phyloP scores from a whole-genome alignment of 2,329 filamentous ascomycete species.

The Trichoderma afroharzianum region DNA sequence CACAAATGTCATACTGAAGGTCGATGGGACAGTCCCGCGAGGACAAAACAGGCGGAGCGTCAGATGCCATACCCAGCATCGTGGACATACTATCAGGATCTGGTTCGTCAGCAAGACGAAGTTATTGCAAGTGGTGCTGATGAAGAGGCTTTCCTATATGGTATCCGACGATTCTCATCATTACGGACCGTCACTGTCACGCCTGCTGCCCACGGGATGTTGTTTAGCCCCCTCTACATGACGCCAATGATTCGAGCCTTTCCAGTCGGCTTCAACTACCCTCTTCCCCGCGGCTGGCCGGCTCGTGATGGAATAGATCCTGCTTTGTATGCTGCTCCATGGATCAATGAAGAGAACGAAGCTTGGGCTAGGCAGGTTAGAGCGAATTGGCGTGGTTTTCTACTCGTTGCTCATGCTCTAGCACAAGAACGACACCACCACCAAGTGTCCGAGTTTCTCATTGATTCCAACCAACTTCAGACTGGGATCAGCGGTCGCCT shows the following conservation, averaged over 20 bases:
- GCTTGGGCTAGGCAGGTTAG: not conserved
- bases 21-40: not conserved
- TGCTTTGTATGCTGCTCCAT: not conserved
- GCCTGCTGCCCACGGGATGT: slow-evolving; percentile 21
- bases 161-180: slow-evolving; percentile 27
- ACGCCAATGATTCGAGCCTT: not conserved
- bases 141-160: not conserved
- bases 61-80: slow-evolving; percentile 3
- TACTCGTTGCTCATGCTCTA: not conserved
- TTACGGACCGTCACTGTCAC: slow-evolving; percentile 38
- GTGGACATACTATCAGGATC: slow-evolving; percentile 30
- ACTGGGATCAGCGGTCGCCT: slow-evolving; percentile 17
- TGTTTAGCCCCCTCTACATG: not conserved
- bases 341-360: not conserved
- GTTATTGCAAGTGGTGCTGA: slow-evolving; percentile 23
- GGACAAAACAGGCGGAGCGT: not conserved
- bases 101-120: slow-evolving; percentile 32
- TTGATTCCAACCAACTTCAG: not conserved
- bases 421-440: not conserved
- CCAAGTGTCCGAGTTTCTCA: slow-evolving; percentile 12
- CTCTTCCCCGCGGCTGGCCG: slow-evolving; percentile 24
- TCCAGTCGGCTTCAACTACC: not conserved
- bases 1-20: not conserved
- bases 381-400: not conserved
- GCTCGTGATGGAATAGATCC: slow-evolving; percentile 14